These are phyloP conservation scores for Aspergillus cejpii DNA, from an alignment of 2,329 filamentous ascomycete species.

Conservation along the genomic window DNA sequence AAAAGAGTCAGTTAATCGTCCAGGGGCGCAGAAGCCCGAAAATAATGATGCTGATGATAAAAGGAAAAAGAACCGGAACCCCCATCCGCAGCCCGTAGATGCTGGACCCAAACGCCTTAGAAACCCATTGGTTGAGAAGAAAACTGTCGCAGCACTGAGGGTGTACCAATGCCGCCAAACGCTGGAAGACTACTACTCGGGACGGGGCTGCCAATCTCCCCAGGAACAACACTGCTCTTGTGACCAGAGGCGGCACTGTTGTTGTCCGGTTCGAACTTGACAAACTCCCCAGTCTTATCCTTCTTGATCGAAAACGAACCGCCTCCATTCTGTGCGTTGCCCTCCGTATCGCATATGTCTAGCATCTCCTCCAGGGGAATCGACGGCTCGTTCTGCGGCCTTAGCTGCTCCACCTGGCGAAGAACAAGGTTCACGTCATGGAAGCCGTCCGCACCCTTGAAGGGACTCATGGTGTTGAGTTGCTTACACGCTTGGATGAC, in stretches of 20 bases:
- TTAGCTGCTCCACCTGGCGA: conserved; percentile 59
- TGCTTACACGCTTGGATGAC: conserved; percentile 72
- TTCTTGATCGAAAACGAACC: conserved; percentile 71
- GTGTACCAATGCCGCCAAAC: conserved; percentile 34
- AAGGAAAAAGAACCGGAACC: background rate
- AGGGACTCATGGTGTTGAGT: conserved; percentile 41
- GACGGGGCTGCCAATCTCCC: conserved; percentile 64
- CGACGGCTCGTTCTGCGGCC: conserved; percentile 50
- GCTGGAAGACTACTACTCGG: conserved; percentile 40
- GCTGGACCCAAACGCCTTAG: conserved; percentile 23
- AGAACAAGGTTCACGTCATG: conserved; percentile 60
- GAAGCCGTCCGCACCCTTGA: conserved; percentile 53
- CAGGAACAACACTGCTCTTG: conserved; percentile 46
- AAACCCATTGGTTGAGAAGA: conserved; percentile 34
- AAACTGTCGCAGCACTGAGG: conserved; percentile 34
- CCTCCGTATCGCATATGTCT: conserved; percentile 84
- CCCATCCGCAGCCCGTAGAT: background rate
- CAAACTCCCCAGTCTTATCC: conserved; percentile 40
- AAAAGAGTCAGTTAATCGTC: background rate
- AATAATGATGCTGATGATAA: background rate
- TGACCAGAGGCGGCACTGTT: conserved; percentile 40
- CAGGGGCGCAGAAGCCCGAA: background rate
- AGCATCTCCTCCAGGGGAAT: conserved; percentile 64
- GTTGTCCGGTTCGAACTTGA: conserved; percentile 50
- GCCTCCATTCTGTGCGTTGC: conserved; percentile 76